Conservation (phyloP, 1,139 yeast species). For the Suhomyces bokatorum region DNA sequence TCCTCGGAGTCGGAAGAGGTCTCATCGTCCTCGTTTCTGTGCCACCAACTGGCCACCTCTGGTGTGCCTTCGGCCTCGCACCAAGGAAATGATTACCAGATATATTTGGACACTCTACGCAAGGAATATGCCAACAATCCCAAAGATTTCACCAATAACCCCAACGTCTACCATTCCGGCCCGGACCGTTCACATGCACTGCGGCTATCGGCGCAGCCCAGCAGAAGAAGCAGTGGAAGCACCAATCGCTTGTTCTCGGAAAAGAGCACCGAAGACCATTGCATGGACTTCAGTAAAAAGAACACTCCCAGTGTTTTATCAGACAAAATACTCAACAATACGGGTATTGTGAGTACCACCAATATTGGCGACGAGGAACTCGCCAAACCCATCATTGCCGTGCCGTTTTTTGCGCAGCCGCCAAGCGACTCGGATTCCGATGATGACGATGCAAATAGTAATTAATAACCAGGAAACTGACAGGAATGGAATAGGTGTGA, state of each 20-base stretch:
- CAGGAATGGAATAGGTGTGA: no score
- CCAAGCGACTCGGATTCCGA: conserved; percentile 41
- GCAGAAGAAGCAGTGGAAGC: conserved; percentile 5
- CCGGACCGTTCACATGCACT: background rate
- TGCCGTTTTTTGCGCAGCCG: conserved; percentile 43
- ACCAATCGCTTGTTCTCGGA: conserved; percentile 4
- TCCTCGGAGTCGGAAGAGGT: conserved; percentile 16
- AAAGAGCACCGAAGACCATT: background rate
- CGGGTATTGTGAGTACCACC: conserved; percentile 10
- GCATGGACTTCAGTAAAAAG: conserved; percentile 3
- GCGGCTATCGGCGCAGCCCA: conserved; percentile 2
- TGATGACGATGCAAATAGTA: conserved; percentile 6
- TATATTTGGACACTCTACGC: conserved; percentile 21
- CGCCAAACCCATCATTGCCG: conserved; percentile 34
- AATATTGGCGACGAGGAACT: conserved; percentile 7
- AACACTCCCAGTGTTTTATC: conserved; percentile 1
- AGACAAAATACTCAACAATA: conserved; percentile 5
- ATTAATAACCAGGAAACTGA: background rate
- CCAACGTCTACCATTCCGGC: background rate
- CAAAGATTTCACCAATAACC: background rate
- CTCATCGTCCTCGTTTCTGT: conserved; percentile 5
- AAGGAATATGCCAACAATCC: conserved; percentile 8
- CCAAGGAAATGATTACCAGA: conserved; percentile 21
- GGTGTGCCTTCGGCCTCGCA: conserved; percentile 4
- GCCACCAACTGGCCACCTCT: conserved; percentile 2